A percentile compares a stretch with the other conserved stretches of the same genome.
Evolutionary conservation across 192 early-diverging fungal species (phyloP).

Genomic region (Gonapodya prolifera): DNA sequence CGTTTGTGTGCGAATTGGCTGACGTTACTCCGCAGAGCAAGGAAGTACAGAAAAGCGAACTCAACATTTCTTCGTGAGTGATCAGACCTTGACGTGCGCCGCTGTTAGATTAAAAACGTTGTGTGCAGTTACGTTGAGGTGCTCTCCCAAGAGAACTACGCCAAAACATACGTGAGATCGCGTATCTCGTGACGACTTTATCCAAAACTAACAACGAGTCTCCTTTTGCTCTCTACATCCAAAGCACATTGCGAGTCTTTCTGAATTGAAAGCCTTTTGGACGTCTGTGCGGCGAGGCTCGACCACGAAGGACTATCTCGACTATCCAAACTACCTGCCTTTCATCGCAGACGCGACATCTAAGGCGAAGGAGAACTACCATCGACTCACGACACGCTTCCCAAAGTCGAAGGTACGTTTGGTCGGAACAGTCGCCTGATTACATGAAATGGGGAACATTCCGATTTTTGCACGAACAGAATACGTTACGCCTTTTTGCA

Average conservation of each 20-base stretch:
- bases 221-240: not conserved
- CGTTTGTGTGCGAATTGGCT: not conserved
- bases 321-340: not conserved
- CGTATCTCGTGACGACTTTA: not conserved
- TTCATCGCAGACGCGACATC: not conserved
- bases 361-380: not conserved
- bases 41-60: not conserved
- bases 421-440: not conserved
- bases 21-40: not conserved
- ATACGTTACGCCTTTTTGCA: not conserved
- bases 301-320: not conserved
- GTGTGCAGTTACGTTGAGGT: not conserved
- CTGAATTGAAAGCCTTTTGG: not conserved
- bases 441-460: not conserved
- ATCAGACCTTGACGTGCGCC: no score
- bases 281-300: not conserved
- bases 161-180: not conserved
- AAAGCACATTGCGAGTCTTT: not conserved
- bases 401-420: not conserved
- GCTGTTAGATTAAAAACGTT: no score
- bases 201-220: not conserved
- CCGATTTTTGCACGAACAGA: not conserved
- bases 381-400: not conserved
- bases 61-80: not conserved
- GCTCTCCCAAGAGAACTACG: not conserved